Evolutionary conservation across 768 basidiomycete species (phyloP), one percentile per base, ranked within the genome.

Genomic region (Mycena rebaudengoi): DNA sequence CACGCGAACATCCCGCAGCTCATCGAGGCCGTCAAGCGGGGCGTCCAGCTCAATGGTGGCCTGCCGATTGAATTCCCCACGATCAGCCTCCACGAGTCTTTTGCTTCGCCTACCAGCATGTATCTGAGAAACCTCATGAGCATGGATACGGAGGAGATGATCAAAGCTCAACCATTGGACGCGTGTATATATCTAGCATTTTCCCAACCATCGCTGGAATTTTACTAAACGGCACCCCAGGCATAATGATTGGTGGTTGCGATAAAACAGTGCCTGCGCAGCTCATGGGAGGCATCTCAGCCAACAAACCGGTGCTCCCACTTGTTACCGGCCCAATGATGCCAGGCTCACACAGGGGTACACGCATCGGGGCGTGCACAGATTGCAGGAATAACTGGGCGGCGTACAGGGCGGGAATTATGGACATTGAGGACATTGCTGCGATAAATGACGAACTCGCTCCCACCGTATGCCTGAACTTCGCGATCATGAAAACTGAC

Each of bases 91-190:
- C 66, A 68, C 62, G 66, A 68, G 39, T 68, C 66, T 3, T 68
- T 64, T 26, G 43, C 59, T 6, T 64, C 66, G 26, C 66, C 66
- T 2, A 60, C 66, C 8, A 68, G 66, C 55, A 64, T 68, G 62
- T 68, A 64, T 51, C 30, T 68, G 48, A 46, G 66, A 18, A 68
- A 68, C 20, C 46, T 68, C 7, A 60, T 68, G 59, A 64, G 62
- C 44, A 64, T 68, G 62, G 66, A 68, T 28, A 68, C 66, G 10
- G 66, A 64, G n/a, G 66, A 68, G 25, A 68, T 68, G 66, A 68
- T 68, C 23, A 68, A 64, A 21, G 66, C 66, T 28, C 66, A 68
- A 41, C 66, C 66, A n/a, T 37, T 68, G 59, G 66, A 68, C 28
- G 66, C 66, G 8, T 68, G 66, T 68, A 60, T 26, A 14, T 23